These are phyloP conservation scores for Trichosporon sp. DNA, from an alignment of 1,284 basidiomycete species.

Conservation along the genomic window DNA sequence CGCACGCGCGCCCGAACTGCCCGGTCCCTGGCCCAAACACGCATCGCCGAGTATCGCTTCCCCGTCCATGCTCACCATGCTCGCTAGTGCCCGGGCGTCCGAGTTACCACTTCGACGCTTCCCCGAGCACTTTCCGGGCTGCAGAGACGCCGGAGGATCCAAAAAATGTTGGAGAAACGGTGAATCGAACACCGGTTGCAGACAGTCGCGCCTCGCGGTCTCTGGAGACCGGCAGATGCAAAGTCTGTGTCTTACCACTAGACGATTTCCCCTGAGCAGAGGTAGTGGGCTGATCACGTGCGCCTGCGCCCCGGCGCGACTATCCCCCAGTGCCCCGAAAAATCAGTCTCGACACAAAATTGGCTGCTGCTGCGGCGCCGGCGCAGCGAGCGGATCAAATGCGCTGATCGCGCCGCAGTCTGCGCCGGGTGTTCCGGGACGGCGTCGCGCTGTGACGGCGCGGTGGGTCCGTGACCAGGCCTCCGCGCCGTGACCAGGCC, in stretches of 20 bases:
- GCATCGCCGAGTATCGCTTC: neutral
- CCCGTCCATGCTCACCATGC: neutral
- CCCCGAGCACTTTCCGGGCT: neutral
- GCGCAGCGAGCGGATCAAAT: neutral
- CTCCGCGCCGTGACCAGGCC: neutral
- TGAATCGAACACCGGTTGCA: constrained; percentile 6
- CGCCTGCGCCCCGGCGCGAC: neutral
- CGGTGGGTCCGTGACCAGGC: neutral
- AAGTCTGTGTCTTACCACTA: constrained; percentile 6
- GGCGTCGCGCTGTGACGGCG: neutral
- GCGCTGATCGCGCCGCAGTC: neutral
- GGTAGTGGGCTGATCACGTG: neutral
- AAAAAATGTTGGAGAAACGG: neutral
- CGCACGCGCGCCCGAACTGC: no score
- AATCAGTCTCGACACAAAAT: neutral
- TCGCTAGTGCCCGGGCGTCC: neutral
- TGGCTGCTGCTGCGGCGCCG: neutral
- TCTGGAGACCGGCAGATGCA: neutral
- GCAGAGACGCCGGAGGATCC: neutral
- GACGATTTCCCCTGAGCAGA: neutral
- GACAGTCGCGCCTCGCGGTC: neutral
- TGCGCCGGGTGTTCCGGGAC: neutral
- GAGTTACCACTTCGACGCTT: neutral
- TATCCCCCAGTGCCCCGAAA: neutral
- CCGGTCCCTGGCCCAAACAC: neutral